These are phyloP conservation scores for Clarireedia hainanense DNA, from an alignment of 2,329 filamentous ascomycete species.

Conservation along the genomic window DNA sequence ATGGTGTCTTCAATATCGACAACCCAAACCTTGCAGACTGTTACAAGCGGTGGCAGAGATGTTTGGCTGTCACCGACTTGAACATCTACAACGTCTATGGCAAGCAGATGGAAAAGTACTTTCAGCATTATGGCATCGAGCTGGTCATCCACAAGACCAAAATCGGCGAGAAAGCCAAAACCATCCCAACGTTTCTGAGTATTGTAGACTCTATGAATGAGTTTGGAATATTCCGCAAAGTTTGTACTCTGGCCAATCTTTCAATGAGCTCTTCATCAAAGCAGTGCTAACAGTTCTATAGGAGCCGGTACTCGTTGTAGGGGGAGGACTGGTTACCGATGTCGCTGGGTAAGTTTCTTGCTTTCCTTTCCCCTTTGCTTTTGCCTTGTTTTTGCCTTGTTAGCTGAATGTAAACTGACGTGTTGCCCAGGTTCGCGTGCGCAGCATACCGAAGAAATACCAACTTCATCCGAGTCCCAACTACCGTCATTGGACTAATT, in stretches of 20 bases:
- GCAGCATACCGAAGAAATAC: conserved; percentile 65
- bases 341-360: conserved; percentile 55
- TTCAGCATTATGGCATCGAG: conserved; percentile 53
- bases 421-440: conserved; percentile 52
- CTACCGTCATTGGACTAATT: conserved; percentile 67
- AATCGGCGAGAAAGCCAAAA: conserved; percentile 70
- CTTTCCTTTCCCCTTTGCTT: conserved; percentile 7
- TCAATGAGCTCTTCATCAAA: background rate
- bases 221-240: conserved; percentile 62
- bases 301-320: conserved; percentile 59
- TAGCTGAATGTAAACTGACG: conserved; percentile 11
- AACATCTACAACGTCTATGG: conserved; percentile 66
- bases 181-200: conserved; percentile 58
- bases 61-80: conserved; percentile 60
- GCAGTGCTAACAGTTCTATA: conserved; percentile 22
- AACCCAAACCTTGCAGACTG: conserved; percentile 56
- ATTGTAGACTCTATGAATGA: conserved; percentile 70
- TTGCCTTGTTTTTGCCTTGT: background rate
- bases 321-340: conserved; percentile 63
- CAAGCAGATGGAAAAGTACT: conserved; percentile 57
- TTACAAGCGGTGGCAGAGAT: conserved; percentile 57
- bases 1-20: conserved; percentile 54
- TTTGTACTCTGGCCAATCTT: conserved; percentile 17
- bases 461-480: conserved; percentile 66
- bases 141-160: conserved; percentile 64